These are phyloP conservation scores for Lodderomyces beijingensis DNA, from an alignment of 1,139 yeast genomes.

Conservation along the genomic window DNA sequence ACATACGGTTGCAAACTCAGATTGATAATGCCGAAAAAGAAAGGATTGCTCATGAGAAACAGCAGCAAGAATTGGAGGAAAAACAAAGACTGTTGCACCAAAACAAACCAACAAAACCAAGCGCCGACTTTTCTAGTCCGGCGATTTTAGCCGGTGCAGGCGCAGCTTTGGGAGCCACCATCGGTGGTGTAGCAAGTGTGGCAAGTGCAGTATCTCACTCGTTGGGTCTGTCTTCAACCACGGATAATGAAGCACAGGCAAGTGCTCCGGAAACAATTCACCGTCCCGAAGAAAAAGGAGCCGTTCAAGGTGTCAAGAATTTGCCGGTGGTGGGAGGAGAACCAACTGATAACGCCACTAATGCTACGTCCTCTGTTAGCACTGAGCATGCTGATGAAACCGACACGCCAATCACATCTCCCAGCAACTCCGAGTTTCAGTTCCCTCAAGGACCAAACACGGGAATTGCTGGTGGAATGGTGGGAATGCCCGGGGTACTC, in stretches of 20 bases:
- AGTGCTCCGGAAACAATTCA: no score
- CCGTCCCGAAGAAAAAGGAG: not conserved
- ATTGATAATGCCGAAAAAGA: slow-evolving; percentile 22
- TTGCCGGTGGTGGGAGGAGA: slow-evolving; percentile 11
- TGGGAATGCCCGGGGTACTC: slow-evolving; percentile 46
- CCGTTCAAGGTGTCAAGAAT: not conserved
- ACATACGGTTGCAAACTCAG: slow-evolving; percentile 22
- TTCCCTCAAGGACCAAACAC: slow-evolving; percentile 43
- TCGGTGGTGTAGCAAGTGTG: slow-evolving; percentile 17
- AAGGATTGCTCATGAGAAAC: slow-evolving; percentile 24
- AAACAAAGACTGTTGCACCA: slow-evolving; percentile 11
- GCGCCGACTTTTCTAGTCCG: slow-evolving; percentile 10
- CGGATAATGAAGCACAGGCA: slow-evolving; percentile 1
- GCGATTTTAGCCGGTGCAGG: slow-evolving; percentile 15
- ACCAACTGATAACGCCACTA: slow-evolving; percentile 19
- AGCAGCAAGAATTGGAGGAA: slow-evolving; percentile 23
- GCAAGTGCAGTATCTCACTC: slow-evolving; percentile 13
- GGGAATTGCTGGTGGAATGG: slow-evolving; percentile 39
- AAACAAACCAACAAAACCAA: slow-evolving; percentile 19
- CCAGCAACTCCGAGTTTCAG: slow-evolving; percentile 49
- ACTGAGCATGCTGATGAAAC: slow-evolving; percentile 29
- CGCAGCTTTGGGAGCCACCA: slow-evolving; percentile 11
- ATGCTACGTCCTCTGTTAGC: slow-evolving; percentile 29
- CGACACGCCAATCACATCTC: slow-evolving; percentile 57
- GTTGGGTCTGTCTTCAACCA: slow-evolving; percentile 3